Base-by-base conservation (phyloP, 2,329 filamentous ascomycete species). In the Trichoderma endophyticum region DNA sequence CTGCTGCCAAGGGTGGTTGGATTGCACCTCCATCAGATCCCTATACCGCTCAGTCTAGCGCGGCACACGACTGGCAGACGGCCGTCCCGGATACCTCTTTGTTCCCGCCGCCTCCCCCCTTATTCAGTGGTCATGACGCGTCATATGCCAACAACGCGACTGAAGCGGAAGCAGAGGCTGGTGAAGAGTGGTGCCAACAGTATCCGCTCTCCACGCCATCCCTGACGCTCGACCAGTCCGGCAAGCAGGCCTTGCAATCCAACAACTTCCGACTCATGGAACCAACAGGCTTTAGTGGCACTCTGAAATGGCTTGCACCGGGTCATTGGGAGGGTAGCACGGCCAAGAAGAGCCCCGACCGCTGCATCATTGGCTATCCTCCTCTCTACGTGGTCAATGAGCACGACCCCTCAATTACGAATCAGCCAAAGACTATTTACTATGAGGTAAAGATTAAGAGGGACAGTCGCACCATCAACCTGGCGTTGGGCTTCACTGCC, bases 11-110 rank as follows among this genome's bases (percentile, higher is more conserved):
- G 9, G 61, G 30, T 15, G 54, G 43, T 48, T 78, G 76, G 75
- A 81, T 78, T 24, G 78, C 77, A 9, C 82, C 83, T 32, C 84
- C 83, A 1, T 75, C 81, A 0, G 82, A 81, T 0, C 81, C 78
- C 6, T 77, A 81, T 28, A 79, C 80, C 7, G 71, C 75, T 21
- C 72, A 71, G 60, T 72, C 75, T 43, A 76, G 77, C 61, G 73
- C 75, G 5, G 79, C 89, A 75, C 91, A 94, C 78, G 89, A 92
- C 81, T 94, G 92, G 92, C 85, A 90, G 75, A 78, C 86, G 7
- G 87, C 90, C 3, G 91, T 94, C 1, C 91, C 92, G 0, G 92
- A 94, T 79, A 93, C 89, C 1, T 85, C 91, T 1, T 85, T 92
- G 11, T 88, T 94, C 57, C 92, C 92, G 1, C 92, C 92, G 0